A percentile compares a stretch with the other conserved stretches of the same genome.
Conservation (phyloP, 768 basidiomycete species). For the Russula virescens region DNA sequence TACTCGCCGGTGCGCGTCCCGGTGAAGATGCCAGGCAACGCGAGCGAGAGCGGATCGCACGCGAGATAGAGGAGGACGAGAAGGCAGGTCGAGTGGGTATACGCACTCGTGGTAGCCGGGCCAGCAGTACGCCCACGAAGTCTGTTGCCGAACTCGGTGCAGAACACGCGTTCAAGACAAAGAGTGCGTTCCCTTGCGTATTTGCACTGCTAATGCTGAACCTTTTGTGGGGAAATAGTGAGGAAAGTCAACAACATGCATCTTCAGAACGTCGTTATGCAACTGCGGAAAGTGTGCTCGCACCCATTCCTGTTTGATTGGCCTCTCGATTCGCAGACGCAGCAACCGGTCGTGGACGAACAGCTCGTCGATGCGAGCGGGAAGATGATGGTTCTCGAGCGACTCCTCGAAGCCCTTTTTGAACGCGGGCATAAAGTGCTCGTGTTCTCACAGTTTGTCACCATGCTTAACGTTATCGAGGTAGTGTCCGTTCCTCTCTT, state of each 20-base stretch:
- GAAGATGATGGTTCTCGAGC: slow-evolving; percentile 95
- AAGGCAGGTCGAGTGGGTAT: slow-evolving; percentile 39
- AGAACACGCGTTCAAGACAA: slow-evolving; percentile 50
- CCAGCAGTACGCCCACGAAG: slow-evolving; percentile 23
- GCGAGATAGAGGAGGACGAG: slow-evolving; percentile 44
- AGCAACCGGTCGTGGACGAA: slow-evolving; percentile 61
- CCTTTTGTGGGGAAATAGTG: slow-evolving; percentile 38
- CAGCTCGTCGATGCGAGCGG: slow-evolving; percentile 83
- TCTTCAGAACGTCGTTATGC: slow-evolving; percentile 91
- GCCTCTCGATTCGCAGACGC: slow-evolving; percentile 59
- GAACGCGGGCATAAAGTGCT: slow-evolving; percentile 75
- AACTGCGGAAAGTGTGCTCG: slow-evolving; percentile 92
- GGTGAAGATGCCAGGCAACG: slow-evolving; percentile 29
- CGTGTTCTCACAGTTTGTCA: slow-evolving; percentile 91
- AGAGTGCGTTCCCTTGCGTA: slow-evolving; percentile 3
- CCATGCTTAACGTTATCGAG: slow-evolving; percentile 94
- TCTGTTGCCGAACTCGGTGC: slow-evolving; percentile 49
- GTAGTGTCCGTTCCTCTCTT: slow-evolving; percentile 33
- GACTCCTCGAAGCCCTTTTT: slow-evolving; percentile 80
- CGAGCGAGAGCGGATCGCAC: slow-evolving; percentile 30
- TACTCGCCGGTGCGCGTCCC: slow-evolving; percentile 35
- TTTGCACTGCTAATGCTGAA: background rate
- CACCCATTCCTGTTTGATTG: slow-evolving; percentile 90
- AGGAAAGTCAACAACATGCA: slow-evolving; percentile 89
- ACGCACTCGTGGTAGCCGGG: slow-evolving; percentile 7